These are phyloP conservation scores for Zangia roseola DNA, from an alignment of 768 basidiomycete genomes.

Conservation along the genomic window DNA sequence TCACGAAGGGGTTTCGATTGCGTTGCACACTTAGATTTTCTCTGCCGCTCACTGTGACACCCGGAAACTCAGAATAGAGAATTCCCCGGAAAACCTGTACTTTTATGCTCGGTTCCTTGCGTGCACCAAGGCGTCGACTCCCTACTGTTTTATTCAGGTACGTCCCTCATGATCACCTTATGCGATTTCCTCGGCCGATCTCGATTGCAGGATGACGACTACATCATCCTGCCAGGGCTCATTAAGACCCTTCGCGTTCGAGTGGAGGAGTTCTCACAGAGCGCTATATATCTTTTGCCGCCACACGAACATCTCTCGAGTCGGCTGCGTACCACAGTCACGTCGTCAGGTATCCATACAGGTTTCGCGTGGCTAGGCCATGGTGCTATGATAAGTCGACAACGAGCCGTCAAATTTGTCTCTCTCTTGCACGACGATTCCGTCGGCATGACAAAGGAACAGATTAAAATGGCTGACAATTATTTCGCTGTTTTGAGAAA, in stretches of 20 bases:
- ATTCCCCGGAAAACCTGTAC: constrained; percentile 55
- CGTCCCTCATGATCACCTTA: constrained; percentile 4
- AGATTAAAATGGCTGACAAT: constrained; percentile 68
- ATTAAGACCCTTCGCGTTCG: constrained; percentile 49
- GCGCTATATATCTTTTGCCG: constrained; percentile 54
- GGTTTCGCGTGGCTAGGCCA: constrained; percentile 69
- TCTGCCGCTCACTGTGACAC: constrained; percentile 39
- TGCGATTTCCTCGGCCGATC: constrained; percentile 1
- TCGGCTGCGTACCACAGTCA: constrained; percentile 43
- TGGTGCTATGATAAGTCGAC: constrained; percentile 52
- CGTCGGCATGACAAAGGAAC: constrained; percentile 46
- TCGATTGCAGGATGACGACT: constrained; percentile 61
- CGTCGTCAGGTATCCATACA: constrained; percentile 43
- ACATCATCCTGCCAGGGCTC: constrained; percentile 56
- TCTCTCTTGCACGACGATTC: constrained; percentile 37
- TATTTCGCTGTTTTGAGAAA: constrained; percentile 63
- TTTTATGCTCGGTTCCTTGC: constrained; percentile 64
- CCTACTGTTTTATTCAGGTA: constrained; percentile 65
- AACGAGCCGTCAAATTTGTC: constrained; percentile 47
- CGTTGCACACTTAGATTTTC: constrained; percentile 38
- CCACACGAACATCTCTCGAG: constrained; percentile 60
- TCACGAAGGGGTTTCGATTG: neutral
- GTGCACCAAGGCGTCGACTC: constrained; percentile 49
- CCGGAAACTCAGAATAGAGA: constrained; percentile 49
- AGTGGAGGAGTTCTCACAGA: constrained; percentile 26